Evolutionary conservation across 2,329 filamentous ascomycete genomes (phyloP), one percentile per base, ranked within the genome.

Genomic region (Thielaviopsis euricoi): DNA sequence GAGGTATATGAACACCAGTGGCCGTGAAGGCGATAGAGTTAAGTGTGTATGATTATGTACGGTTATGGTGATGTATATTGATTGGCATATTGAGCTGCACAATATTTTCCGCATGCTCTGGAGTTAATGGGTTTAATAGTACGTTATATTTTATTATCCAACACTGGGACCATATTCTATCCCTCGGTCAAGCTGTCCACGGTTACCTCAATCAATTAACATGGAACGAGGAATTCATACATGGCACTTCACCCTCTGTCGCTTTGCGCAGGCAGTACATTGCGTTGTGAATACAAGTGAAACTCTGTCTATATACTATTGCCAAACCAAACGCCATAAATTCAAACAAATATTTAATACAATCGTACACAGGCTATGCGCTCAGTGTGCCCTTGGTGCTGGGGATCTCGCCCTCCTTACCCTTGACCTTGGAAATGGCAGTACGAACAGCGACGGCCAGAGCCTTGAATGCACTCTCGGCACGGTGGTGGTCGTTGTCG

Each of bases 401-500:
- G 56, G 90, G 87, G 25, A 97, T 83, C 76, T 98, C 93, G 2
- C 89, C 89, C 71, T 94, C 89, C 68, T 86, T 85, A 12, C 88
- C 89, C 49, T 81, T 80, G 33, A 91, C 82, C 64, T 82, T 78
- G 55, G 79, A 78, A 53, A 84, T 91, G 10, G 93, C 93, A 70
- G 80, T 79, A 65, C 85, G 79, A 58, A 94, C 78, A 7, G 93
- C 93, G 51, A 96, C 82, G 0, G 93, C 93, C 64, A 97, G 72
- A 52, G 93, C 93, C 79, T 98, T 98, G 73, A 98, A 96, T 17
- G 91, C 93, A 69, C 87, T 93, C 80, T 97, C 93, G 10, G 93
- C 90, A 60, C 90, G 78, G 74, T 97, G 93, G 72, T 97, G 93
- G 72, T 97, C 93, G 71, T 97, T 98, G 62, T 86, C 81, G 56